phyloP scores from a whole-genome alignment of 495 filamentous ascomycete genomes.

The Penicillium pancosmium region DNA sequence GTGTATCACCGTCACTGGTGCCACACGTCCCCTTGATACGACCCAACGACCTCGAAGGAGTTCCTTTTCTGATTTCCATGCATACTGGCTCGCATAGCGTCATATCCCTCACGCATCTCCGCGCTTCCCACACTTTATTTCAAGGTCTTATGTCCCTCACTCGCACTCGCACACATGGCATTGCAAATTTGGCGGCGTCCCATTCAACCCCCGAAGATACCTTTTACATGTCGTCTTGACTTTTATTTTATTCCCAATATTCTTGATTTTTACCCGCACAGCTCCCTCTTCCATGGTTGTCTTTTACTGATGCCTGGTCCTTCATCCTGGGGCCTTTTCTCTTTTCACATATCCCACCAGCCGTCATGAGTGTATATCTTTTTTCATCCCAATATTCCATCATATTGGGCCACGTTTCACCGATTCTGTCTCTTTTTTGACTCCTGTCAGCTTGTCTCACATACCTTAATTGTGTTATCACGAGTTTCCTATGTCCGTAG shows the following conservation, averaged over 20 bases:
- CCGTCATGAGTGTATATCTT: conserved; percentile 38
- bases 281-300: conserved; percentile 10
- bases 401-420: conserved; percentile 13
- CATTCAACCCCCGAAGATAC: conserved; percentile 47
- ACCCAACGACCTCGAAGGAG: conserved; percentile 31
- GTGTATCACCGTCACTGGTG: conserved; percentile 98
- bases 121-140: conserved; percentile 26
- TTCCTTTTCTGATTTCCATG: conserved; percentile 40
- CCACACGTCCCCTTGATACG: conserved; percentile 64
- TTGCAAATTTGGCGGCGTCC: conserved; percentile 48
- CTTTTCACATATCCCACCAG: conserved; percentile 34
- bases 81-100: conserved; percentile 53
- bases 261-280: neutral
- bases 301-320: conserved; percentile 15
- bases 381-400: conserved; percentile 12
- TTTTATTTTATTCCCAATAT: conserved; percentile 20
- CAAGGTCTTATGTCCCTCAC: conserved; percentile 33
- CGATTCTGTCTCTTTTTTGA: conserved; percentile 6
- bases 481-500: conserved; percentile 29
- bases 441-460: conserved; percentile 1
- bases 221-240: conserved; percentile 42
- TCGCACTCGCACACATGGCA: conserved; percentile 43
- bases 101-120: conserved; percentile 35
- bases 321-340: conserved; percentile 15
- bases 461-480: conserved; percentile 25